Conservation (phyloP, 176 grass and related monocot species). For the Avena atlantica region DNA sequence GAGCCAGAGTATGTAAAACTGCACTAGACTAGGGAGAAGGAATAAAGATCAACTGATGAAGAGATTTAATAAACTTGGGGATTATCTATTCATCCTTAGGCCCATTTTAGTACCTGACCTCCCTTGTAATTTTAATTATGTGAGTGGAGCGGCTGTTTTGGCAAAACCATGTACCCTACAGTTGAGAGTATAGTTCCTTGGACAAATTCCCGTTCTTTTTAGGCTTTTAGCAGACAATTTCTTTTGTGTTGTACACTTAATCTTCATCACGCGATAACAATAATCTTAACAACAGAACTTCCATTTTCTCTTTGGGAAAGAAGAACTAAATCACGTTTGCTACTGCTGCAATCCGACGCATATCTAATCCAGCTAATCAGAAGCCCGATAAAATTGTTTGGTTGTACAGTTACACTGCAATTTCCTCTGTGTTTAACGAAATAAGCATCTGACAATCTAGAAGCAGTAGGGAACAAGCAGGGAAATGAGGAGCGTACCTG, state of each 20-base stretch:
- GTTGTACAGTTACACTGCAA: background rate
- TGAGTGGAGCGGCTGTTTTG: background rate
- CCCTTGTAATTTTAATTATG: background rate
- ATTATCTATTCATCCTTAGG: background rate
- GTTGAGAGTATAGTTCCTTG: background rate
- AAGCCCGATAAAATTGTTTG: background rate
- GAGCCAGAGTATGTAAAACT: background rate
- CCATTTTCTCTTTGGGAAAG: background rate
- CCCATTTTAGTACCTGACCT: background rate
- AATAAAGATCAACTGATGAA: background rate
- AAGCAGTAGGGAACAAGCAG: background rate
- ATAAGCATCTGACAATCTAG: background rate
- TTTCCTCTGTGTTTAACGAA: background rate
- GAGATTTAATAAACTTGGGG: background rate
- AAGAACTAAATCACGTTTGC: background rate
- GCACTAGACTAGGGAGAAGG: background rate
- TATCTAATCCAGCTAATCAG: background rate
- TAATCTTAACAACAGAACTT: background rate
- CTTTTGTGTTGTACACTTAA: background rate
- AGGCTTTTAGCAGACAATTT: background rate
- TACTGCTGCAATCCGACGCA: background rate
- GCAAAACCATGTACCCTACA: background rate
- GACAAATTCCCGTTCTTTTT: background rate
- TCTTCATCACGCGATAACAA: background rate
- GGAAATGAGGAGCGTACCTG: slow-evolving; percentile 42